Evolutionary conservation across 805 yeast species (phyloP), one percentile per base, ranked within the genome.

Genomic region (Hyphopichia homilentoma): DNA sequence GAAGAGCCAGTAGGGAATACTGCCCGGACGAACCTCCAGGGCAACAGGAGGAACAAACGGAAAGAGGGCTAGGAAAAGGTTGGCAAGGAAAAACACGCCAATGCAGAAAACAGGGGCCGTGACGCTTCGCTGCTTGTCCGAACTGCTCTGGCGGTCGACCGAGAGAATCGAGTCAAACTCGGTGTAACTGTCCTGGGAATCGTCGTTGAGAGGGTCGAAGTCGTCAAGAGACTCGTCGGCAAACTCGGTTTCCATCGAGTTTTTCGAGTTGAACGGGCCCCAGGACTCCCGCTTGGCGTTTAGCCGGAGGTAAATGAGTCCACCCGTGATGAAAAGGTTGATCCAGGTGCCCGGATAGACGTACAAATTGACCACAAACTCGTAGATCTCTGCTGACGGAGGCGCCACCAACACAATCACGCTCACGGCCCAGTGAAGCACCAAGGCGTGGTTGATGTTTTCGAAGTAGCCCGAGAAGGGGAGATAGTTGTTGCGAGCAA

Each of bases 271-370:
- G 30, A 34, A 44, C 23, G 48, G 41, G 1, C 70, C 70, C 77
- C 78, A 71, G 18, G 52, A 35, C 35, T 67, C 73, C 11, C 39
- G 39, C 8, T 48, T 48, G 5, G 57, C 50, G 41, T 68, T 60
- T 27, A 49, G 45, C 38, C 75, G 79, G 38, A 78, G 59, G 41
- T 75, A 77, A 2, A 76, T 39, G 29, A 79, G 53, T 1, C 84
- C 84, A 1, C 53, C 46, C 0, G 82, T 66, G 7, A 79, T 68
- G 11, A 73, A 48, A 7, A 73, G 48, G 34, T 75, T 76, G 38
- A 79, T 67, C 69, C 80, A 67, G 2, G 84, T 73, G 0, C 79
- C 78, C 1, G 85, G 84, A 35, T 79, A 79, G 2, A 81, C 70
- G 50, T 77, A 75, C 39, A 77, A 54, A 42, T 79, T 80, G 30